A percentile compares a stretch with the other conserved stretches of the same genome.
These are phyloP conservation scores for Massarina eburnea DNA, from an alignment of 2,329 filamentous ascomycete species.

Conservation along the genomic window DNA sequence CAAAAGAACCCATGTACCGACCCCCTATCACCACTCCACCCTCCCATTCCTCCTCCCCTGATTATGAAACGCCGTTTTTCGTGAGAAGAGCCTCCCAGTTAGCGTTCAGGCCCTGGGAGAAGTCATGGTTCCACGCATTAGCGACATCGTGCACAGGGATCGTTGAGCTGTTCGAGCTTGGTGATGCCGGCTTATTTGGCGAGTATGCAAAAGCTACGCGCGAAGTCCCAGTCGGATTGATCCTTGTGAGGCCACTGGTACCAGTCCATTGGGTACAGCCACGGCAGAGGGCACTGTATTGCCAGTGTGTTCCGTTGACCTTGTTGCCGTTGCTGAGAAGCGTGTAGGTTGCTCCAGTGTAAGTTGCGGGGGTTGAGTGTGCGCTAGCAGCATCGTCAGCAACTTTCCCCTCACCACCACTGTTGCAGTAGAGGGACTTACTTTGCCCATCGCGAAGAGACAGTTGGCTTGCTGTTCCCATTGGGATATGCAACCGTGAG, in stretches of 20 bases:
- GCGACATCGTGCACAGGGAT: constrained; percentile 31
- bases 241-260: constrained; percentile 11
- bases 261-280: constrained; percentile 31
- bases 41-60: not conserved
- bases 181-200: constrained; percentile 19
- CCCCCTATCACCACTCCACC: not conserved
- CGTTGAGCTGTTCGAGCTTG: constrained; percentile 20
- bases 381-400: constrained; percentile 12
- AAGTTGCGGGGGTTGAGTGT: constrained; percentile 24
- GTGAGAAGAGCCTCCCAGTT: constrained; percentile 26
- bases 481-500: constrained; percentile 34
- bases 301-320: constrained; percentile 35
- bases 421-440: constrained; percentile 14
- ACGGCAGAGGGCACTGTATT: constrained; percentile 32
- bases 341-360: constrained; percentile 27
- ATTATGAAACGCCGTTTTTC: constrained; percentile 21
- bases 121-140: constrained; percentile 35
- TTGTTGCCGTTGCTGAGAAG: constrained; percentile 28
- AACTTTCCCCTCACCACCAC: not conserved
- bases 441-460: constrained; percentile 35
- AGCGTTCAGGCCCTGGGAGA: constrained; percentile 24
- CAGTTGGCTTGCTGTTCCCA: constrained; percentile 22
- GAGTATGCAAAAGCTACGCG: constrained; percentile 30
- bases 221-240: constrained; percentile 23
- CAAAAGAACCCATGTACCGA: not conserved